A percentile compares a stretch with the other conserved stretches of the same genome.
phyloP scores from a whole-genome alignment of 2,329 filamentous ascomycete genomes.

The Grosmannia huntii region DNA sequence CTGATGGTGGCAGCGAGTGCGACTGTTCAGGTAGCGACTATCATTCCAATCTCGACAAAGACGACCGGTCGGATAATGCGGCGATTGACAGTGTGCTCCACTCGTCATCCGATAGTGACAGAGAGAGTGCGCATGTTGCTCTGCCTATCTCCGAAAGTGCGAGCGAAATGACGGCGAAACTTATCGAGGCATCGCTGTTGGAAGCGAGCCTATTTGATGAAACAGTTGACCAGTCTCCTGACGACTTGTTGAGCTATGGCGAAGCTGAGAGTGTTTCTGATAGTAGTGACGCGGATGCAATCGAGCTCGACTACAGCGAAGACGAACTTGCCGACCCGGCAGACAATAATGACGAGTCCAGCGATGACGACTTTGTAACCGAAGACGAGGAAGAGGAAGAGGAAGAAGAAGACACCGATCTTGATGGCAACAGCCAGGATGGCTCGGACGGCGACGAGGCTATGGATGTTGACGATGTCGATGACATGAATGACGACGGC shows the following conservation, averaged over 20 bases:
- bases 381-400: background rate
- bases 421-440: background rate
- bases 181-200: background rate
- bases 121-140: background rate
- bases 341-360: background rate
- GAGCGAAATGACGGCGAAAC: background rate
- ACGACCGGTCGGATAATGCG: background rate
- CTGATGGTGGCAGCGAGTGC: conserved; percentile 1
- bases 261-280: background rate
- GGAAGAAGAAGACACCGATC: background rate
- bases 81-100: background rate
- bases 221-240: background rate
- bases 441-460: background rate
- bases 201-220: background rate
- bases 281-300: background rate
- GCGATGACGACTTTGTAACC: background rate
- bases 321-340: background rate
- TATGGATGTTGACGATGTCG: background rate
- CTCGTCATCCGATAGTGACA: background rate
- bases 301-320: background rate
- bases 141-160: background rate
- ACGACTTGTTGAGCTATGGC: background rate
- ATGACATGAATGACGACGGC: background rate
- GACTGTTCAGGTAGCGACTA: background rate
- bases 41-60: background rate